These are phyloP conservation scores for Trametes coccinea DNA, from an alignment of 768 basidiomycete genomes.

Conservation along the genomic window DNA sequence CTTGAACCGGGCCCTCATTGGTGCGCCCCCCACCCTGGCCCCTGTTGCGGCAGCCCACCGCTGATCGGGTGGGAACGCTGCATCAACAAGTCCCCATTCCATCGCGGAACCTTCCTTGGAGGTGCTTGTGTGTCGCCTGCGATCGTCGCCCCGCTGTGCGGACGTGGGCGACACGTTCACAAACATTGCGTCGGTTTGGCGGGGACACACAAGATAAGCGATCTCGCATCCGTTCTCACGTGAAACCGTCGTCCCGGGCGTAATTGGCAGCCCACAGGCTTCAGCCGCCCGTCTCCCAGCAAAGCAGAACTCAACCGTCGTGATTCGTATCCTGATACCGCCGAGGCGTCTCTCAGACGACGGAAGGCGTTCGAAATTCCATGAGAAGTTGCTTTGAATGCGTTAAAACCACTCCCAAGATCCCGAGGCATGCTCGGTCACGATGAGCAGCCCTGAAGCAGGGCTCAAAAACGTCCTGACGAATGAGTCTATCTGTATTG, in stretches of 20 bases:
- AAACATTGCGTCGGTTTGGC: neutral
- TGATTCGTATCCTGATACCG: too few species aligned
- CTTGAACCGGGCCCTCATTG: conserved; percentile 9
- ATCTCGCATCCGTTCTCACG: conserved; percentile 4
- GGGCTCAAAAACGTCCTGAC: too few species aligned
- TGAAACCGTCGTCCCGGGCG: neutral
- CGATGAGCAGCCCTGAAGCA: too few species aligned
- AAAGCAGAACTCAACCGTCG: too few species aligned
- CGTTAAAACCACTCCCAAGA: too few species aligned
- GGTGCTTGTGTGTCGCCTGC: conserved; percentile 5
- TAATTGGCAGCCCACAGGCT: too few species aligned
- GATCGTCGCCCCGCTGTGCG: conserved; percentile 11
- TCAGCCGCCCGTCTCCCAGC: too few species aligned
- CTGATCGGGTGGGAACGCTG: conserved; percentile 3
- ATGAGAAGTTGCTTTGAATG: too few species aligned
- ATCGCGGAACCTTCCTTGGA: neutral
- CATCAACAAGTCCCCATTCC: conserved; percentile 1
- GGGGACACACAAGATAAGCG: neutral
- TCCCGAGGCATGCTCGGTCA: too few species aligned
- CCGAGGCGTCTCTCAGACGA: too few species aligned
- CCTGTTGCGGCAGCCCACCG: neutral
- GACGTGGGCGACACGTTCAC: neutral
- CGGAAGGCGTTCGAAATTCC: too few species aligned
- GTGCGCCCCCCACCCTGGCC: conserved; percentile 1
- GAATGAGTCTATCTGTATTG: too few species aligned